These are phyloP conservation scores for Aspergillus cristatus DNA, from an alignment of 495 filamentous ascomycete genomes.

Conservation along the genomic window DNA sequence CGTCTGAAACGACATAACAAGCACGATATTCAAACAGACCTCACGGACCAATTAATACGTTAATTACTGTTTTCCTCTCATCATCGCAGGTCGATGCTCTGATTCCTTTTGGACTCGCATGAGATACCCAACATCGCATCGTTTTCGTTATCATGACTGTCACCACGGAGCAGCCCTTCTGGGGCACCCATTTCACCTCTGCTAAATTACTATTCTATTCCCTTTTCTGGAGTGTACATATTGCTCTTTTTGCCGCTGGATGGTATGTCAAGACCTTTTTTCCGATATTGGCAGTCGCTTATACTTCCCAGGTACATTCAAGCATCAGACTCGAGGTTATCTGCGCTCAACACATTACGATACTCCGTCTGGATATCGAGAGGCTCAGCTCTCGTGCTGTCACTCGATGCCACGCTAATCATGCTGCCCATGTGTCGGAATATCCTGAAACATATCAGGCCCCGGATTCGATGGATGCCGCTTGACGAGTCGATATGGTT, in stretches of 20 bases:
- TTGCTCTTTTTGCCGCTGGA: constrained; percentile 73
- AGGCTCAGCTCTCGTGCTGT: constrained; percentile 77
- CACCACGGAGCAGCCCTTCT: constrained; percentile 12
- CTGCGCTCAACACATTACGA: constrained; percentile 66
- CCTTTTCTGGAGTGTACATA: constrained; percentile 78
- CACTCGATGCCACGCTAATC: constrained; percentile 79
- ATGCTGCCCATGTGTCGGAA: constrained; percentile 92
- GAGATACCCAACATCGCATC: constrained; percentile 4
- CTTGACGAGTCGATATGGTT: constrained; percentile 96
- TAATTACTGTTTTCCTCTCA: background rate
- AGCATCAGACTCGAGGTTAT: constrained; percentile 51
- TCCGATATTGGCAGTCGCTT: constrained; percentile 14
- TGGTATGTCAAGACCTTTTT: constrained; percentile 50
- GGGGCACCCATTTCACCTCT: constrained; percentile 51
- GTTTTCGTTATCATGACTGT: background rate
- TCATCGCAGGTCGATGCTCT: constrained; percentile 19
- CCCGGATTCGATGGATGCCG: constrained; percentile 79
- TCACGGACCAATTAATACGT: background rate
- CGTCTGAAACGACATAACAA: no score
- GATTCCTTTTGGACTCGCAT: background rate
- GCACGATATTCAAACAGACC: no score
- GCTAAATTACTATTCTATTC: constrained; percentile 71
- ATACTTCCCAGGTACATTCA: constrained; percentile 62
- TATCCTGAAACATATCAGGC: constrained; percentile 70
- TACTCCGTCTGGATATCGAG: constrained; percentile 95